Evolutionary conservation across 305 asterid genomes (phyloP).

Genomic region (Fraxinus baroniana): DNA sequence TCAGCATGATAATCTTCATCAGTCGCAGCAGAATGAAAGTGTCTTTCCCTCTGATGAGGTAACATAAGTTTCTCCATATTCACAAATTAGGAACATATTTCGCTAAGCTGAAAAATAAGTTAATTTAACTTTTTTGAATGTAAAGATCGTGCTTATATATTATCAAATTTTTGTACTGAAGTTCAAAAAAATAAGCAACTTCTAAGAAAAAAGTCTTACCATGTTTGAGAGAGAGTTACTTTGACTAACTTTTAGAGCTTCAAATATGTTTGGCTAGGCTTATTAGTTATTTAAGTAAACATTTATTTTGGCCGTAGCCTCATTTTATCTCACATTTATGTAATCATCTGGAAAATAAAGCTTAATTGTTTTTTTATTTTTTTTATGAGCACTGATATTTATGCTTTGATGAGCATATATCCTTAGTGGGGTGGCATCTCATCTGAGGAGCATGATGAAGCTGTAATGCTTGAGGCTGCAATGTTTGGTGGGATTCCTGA

Average conservation of each 20-base stretch:
- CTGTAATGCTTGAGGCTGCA: constrained; percentile 99
- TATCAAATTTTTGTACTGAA: background rate
- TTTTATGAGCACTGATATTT: background rate
- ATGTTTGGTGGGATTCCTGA: constrained; percentile 96
- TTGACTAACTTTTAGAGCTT: background rate
- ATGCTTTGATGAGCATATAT: constrained; percentile 22
- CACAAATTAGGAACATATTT: background rate
- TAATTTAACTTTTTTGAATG: background rate
- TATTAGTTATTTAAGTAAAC: background rate
- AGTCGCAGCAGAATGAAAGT: constrained; percentile 40
- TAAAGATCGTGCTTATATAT: background rate
- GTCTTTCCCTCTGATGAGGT: constrained; percentile 74
- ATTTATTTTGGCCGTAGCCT: background rate
- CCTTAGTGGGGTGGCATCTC: constrained; percentile 94
- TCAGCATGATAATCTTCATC: constrained; percentile 38
- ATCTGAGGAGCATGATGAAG: constrained; percentile 92
- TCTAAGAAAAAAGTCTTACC: background rate
- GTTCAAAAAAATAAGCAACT: background rate
- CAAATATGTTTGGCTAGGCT: background rate
- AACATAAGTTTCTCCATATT: constrained; percentile 14
- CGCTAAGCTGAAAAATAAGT: background rate
- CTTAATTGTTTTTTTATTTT: background rate
- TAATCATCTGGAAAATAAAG: background rate
- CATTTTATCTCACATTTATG: background rate
- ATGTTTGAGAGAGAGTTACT: background rate